A percentile compares a stretch with the other conserved stretches of the same genome.
phyloP scores from a whole-genome alignment of 1,139 yeast genomes.

The Yamadazyma jaroonii region DNA sequence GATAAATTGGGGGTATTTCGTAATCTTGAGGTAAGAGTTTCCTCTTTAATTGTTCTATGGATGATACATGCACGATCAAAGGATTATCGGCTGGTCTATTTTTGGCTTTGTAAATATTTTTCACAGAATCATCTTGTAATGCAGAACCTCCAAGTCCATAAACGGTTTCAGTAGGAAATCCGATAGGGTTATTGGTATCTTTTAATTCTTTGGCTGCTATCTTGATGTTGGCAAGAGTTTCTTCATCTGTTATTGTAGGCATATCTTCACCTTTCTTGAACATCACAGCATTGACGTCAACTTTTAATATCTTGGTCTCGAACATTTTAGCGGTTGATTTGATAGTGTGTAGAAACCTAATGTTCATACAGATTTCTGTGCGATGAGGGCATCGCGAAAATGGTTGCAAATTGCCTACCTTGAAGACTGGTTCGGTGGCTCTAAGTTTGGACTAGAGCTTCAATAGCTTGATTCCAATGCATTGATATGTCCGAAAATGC shows the following conservation, averaged over 20 bases:
- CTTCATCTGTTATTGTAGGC: conserved; percentile 49
- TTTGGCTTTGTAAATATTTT: conserved; percentile 78
- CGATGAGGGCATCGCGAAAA: conserved; percentile 1
- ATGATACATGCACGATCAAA: conserved; percentile 82
- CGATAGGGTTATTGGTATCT: conserved; percentile 61
- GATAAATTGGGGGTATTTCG: conserved; percentile 65
- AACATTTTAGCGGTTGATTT: conserved; percentile 1
- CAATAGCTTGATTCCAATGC: too few relatives aligned
- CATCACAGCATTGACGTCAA: conserved; percentile 24
- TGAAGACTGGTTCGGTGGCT: too few relatives aligned
- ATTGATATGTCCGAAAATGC: too few relatives aligned
- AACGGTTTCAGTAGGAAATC: conserved; percentile 96
- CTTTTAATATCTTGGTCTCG: conserved; percentile 32
- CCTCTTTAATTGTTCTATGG: conserved; percentile 66
- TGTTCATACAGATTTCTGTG: neutral
- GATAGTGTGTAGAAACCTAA: neutral
- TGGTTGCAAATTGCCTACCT: neutral
- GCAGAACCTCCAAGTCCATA: conserved; percentile 95
- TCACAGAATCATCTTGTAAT: conserved; percentile 67
- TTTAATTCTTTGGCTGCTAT: conserved; percentile 59
- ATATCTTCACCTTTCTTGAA: conserved; percentile 21
- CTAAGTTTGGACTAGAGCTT: too few relatives aligned
- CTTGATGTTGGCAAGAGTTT: conserved; percentile 47
- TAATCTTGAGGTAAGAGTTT: conserved; percentile 45
- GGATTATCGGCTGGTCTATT: conserved; percentile 96